Evolutionary conservation across 768 basidiomycete genomes (phyloP), one percentile per base, ranked within the genome.

Genomic region (Melanogaster broomeanus): DNA sequence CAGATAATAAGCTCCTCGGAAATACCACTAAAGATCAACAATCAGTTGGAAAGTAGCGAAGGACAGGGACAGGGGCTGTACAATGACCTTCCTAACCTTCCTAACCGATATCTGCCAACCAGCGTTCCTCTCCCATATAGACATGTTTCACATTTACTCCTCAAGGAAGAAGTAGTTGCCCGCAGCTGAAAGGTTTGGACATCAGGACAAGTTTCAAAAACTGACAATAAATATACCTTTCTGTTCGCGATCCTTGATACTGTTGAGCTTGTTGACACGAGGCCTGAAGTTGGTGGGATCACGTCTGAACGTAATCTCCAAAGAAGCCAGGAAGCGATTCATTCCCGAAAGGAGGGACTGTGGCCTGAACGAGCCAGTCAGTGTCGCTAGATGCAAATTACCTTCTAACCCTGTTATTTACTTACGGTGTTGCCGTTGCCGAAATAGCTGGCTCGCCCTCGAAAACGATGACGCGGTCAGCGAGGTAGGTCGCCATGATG

Each of bases 401-500:
- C 7, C 27, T 8, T 30, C 24, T 40, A 13, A 21, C 48, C 48
- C 18, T 33, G 35, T 2, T 3, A 33, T 52, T 18, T 16, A 78
- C 88, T 63, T 68, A 96, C 91, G 88, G 91, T 22, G 90, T 89
- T 18, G 97, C 97, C 35, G 87, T 95, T 16, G 97, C 95, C 45
- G 87, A 48, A 44, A 94, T 71, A 37, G 94, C 95, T 6, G 97
- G 96, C 61, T 84, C 71, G 34, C 91, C 91, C 67, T 90, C 87
- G 61, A 93, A 95, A 12, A 95, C 93, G 53, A 96, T 93, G 62
- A 97, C 93, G 41, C 96, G 89, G 68, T 99, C 97, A 37, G 97
- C 96, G 49, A 99, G 89, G 72, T 99, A 98, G 2, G 96, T 98
- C 4, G 96, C 95, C 96, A 98, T 98, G 76, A 98, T 97, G 72